Base-by-base conservation (phyloP, 2,329 filamentous ascomycete genomes). In the Colletotrichum sojae region DNA sequence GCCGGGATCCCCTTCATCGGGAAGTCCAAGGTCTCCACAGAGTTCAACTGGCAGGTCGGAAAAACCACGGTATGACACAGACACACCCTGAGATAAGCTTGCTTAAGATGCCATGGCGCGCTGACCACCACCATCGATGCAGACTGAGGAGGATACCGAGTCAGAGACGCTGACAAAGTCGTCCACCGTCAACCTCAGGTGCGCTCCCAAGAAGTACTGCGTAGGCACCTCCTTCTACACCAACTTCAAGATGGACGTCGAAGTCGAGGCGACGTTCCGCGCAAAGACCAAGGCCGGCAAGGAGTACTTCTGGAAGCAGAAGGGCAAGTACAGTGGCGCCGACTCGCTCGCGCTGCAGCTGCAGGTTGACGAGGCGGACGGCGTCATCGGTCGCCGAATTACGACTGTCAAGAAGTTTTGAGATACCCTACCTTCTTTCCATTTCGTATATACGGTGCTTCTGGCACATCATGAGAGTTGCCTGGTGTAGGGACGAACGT, bases 201-300 rank as follows among this genome's bases (percentile, higher is more conserved):
- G 70, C 53, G 67, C 71, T 5, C 45, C 63, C 1, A 63, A 60
- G 20, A 73, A 71, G 39, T 69, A 72, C 43, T 73, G 71, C 53
- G 69, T 67, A 1, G 71, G 67, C 8, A 49, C 56, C 0, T 69
- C 71, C 9, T 71, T 71, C 31, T 71, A 70, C 48, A 71, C 68
- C 9, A 63, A 59, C 13, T 73, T 66, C 36, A 72, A 70, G 53
- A 53, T 73, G 18, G 53, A 72, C 9, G 63, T 72, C n/a, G 65
- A 72, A 15, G 63, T 71, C 3, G 68, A 69, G 12, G 66, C 71
- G 5, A 73, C 69, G 1, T 59, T 71, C 22, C 58, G 64, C 3
- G 71, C 67, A 6, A 72, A 53, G 13, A 69, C 63, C 0, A 72
- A 64, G 48, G 39, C 61, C 10, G 63, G 69, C 8, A 31, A 59